Evolutionary conservation across 2,329 filamentous ascomycete species (phyloP).

Genomic region (Ceratocystis huliohia): DNA sequence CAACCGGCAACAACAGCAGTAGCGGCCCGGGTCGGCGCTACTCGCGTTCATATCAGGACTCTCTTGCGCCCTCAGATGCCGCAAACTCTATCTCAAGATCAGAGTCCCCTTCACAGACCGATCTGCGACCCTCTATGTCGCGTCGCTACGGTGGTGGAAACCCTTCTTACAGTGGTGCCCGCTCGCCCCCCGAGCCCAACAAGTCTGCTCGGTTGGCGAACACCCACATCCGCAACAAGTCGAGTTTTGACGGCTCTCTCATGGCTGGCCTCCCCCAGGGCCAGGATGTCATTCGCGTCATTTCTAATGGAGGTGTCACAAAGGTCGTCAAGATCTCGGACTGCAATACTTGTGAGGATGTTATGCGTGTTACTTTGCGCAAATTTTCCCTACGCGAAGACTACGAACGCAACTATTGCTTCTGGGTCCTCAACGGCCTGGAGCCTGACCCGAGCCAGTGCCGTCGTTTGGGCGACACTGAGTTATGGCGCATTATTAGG

Average conservation of each 20-base stretch:
- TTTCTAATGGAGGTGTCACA: slow-evolving; percentile 79
- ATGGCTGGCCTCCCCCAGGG: slow-evolving; percentile 76
- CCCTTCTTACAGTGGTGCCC: slow-evolving; percentile 35
- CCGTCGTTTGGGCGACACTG: slow-evolving; percentile 69
- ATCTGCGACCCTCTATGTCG: slow-evolving; percentile 32
- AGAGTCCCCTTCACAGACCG: slow-evolving; percentile 52
- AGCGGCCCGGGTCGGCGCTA: slow-evolving; percentile 43
- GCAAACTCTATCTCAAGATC: slow-evolving; percentile 53
- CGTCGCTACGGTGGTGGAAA: slow-evolving; percentile 37
- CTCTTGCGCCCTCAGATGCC: slow-evolving; percentile 28
- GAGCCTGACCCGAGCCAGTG: slow-evolving; percentile 73
- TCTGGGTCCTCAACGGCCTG: slow-evolving; percentile 79
- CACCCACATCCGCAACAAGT: slow-evolving; percentile 64
- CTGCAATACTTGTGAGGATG: slow-evolving; percentile 83
- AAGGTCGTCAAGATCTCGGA: slow-evolving; percentile 89
- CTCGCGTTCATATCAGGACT: slow-evolving; percentile 46
- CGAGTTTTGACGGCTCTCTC: slow-evolving; percentile 72
- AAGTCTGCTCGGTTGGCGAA: slow-evolving; percentile 14
- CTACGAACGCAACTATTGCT: slow-evolving; percentile 90
- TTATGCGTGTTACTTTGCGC: slow-evolving; percentile 75
- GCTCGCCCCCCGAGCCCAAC: slow-evolving; percentile 47
- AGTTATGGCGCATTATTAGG: slow-evolving; percentile 82
- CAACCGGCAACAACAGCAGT: not conserved
- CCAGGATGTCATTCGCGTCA: slow-evolving; percentile 82
- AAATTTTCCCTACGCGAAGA: slow-evolving; percentile 83